phyloP scores from a whole-genome alignment of 345 rosid species.

The Salix purpurea region DNA sequence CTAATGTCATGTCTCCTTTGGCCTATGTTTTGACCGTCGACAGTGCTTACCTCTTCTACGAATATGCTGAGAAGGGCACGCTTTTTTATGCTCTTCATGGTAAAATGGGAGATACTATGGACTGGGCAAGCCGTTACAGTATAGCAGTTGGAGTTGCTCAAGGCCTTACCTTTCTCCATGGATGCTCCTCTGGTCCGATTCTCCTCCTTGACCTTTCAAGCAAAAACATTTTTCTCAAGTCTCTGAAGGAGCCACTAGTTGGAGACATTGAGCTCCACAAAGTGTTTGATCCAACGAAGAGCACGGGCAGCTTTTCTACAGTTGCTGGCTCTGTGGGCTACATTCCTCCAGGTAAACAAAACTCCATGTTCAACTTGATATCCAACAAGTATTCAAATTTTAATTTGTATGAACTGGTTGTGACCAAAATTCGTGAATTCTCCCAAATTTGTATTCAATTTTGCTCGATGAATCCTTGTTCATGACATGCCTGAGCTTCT shows the following conservation, averaged over 20 bases:
- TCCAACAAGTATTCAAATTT: not conserved
- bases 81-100: slow-evolving; percentile 64
- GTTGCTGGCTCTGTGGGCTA: slow-evolving; percentile 88
- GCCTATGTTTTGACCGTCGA: slow-evolving; percentile 65
- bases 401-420: not conserved
- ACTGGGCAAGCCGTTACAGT: slow-evolving; percentile 85
- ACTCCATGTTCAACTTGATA: slow-evolving; percentile 1
- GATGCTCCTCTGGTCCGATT: slow-evolving; percentile 51
- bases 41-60: slow-evolving; percentile 71
- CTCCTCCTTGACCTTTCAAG: slow-evolving; percentile 81
- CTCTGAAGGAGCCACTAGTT: slow-evolving; percentile 65
- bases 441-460: not conserved
- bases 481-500: not conserved
- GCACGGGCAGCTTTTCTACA: slow-evolving; percentile 77
- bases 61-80: slow-evolving; percentile 51
- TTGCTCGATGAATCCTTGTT: not conserved
- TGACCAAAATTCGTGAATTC: not conserved
- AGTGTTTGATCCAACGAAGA: slow-evolving; percentile 73
- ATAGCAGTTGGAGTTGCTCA: slow-evolving; percentile 83
- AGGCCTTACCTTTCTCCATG: slow-evolving; percentile 78
- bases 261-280: slow-evolving; percentile 88
- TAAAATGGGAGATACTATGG: slow-evolving; percentile 40
- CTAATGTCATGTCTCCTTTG: slow-evolving; percentile 79
- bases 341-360: slow-evolving; percentile 70
- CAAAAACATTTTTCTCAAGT: slow-evolving; percentile 64